These are phyloP conservation scores for Thelonectria rubi DNA, from an alignment of 2,329 filamentous ascomycete genomes.

Conservation along the genomic window DNA sequence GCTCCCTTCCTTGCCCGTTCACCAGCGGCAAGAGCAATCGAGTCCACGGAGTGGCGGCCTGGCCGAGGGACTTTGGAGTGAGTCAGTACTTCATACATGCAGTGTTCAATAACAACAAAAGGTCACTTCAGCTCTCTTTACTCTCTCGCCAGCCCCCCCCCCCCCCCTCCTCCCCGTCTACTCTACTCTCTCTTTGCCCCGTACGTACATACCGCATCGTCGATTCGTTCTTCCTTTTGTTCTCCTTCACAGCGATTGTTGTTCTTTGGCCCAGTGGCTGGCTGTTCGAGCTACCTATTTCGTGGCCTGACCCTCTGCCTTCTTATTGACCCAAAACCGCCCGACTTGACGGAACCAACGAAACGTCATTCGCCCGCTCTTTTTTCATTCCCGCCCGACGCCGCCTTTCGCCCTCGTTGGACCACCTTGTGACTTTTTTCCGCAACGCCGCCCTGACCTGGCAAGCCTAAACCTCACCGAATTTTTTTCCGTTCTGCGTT, in stretches of 20 bases:
- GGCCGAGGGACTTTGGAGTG: conserved; percentile 4
- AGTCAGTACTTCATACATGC: neutral
- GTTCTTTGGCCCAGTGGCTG: neutral
- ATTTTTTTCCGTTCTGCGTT: conserved; percentile 10
- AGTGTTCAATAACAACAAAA: too few species aligned
- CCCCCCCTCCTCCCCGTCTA: too few species aligned
- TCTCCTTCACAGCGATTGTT: neutral
- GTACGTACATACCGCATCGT: too few species aligned
- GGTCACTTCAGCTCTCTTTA: too few species aligned
- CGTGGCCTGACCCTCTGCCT: conserved; percentile 22
- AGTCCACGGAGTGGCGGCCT: conserved; percentile 1
- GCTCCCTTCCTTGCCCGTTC: neutral
- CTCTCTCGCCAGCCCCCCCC: too few species aligned
- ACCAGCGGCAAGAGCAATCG: conserved; percentile 3
- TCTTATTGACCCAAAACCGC: neutral
- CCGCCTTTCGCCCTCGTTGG: conserved; percentile 5
- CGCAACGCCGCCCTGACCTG: conserved; percentile 13
- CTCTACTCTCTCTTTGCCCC: neutral
- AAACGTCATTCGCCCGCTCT: conserved; percentile 16
- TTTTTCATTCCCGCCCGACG: conserved; percentile 32
- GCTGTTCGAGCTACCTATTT: neutral
- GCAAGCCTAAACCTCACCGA: conserved; percentile 34
- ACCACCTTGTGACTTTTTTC: too few species aligned
- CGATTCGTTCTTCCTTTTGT: neutral
- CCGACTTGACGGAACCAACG: conserved; percentile 7